Evolutionary conservation across 2,329 filamentous ascomycete genomes (phyloP), one percentile per base, ranked within the genome.

Genomic region (Hypoxylon sp.): DNA sequence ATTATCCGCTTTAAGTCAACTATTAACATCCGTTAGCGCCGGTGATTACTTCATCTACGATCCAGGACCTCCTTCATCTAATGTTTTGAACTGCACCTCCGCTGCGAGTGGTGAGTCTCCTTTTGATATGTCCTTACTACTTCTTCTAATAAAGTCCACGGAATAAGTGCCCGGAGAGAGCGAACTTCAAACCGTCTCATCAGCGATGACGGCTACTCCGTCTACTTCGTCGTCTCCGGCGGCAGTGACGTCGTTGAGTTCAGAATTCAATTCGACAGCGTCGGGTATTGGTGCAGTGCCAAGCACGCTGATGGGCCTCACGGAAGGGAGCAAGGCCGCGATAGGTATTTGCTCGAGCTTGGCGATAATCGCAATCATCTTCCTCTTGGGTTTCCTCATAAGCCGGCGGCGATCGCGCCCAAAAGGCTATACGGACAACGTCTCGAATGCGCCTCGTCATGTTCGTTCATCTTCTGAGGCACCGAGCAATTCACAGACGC

Each of bases 311-410:
- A 55, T 63, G 21, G 70, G 68, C 2, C 74, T 85, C 5, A 76
- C 83, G 1, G 70, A 75, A 0, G 81, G 80, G 1, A 78, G 80
- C 49, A 85, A 82, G 62, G 79, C 81, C 2, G 83, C 84, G 32
- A 82, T 87, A 52, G 81, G 77, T 3, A 70, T 85, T 10, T 82
- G 81, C 53, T 79, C 80, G 1, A 71, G 80, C 2, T 71, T 84
- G n/a, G 80, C 74, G 3, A 67, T 82, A 10, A 63, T 82, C 13
- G 73, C 79, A 2, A 60, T 85, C 2, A 57, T 79, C 9, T 76
- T 77, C 9, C 68, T 83, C 14, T 60, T 80, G 1, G 68, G 82
- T 2, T 81, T 81, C 50, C 71, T 83, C 2, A 63, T 83, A 10
- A 79, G 79, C 14, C 76, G 78, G 5, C 75, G 77, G 11, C 75